These are phyloP conservation scores for Perilla frutescens DNA, from an alignment of 257 asterid species.

Conservation along the genomic window DNA sequence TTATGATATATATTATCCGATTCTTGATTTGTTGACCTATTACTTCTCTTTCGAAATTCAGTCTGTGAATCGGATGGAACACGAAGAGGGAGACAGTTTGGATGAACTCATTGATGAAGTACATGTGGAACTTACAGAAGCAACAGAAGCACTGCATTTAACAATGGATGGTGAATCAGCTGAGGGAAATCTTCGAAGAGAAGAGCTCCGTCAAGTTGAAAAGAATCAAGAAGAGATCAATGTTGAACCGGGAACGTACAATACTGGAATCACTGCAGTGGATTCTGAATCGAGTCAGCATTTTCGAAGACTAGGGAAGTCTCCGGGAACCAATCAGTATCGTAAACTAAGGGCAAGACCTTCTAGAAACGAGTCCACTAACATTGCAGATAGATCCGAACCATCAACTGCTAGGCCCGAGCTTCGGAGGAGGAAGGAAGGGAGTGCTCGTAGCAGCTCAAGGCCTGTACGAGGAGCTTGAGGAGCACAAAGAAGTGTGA, in stretches of 20 bases:
- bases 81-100: constrained; percentile 25
- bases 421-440: not conserved
- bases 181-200: constrained; percentile 10
- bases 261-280: too few relatives aligned
- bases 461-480: constrained; percentile 20
- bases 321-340: too few relatives aligned
- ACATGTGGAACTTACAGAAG: constrained; percentile 30
- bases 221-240: constrained; percentile 4
- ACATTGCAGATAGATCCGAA: constrained; percentile 8
- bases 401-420: not conserved
- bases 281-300: too few relatives aligned
- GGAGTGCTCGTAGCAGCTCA: constrained; percentile 29
- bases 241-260: not conserved
- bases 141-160: not conserved
- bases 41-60: constrained; percentile 52
- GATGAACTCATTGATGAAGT: constrained; percentile 42
- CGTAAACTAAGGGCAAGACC: too few relatives aligned
- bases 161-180: constrained; percentile 22
- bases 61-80: constrained; percentile 21
- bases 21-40: constrained; percentile 44
- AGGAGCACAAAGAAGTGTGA: not conserved
- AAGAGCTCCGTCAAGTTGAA: constrained; percentile 24
- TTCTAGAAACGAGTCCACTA: constrained; percentile 11
- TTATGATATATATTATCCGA: constrained; percentile 37
- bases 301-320: too few relatives aligned